Base-by-base conservation (phyloP, 1,139 yeast genomes). In the Fermentozyma sake region DNA sequence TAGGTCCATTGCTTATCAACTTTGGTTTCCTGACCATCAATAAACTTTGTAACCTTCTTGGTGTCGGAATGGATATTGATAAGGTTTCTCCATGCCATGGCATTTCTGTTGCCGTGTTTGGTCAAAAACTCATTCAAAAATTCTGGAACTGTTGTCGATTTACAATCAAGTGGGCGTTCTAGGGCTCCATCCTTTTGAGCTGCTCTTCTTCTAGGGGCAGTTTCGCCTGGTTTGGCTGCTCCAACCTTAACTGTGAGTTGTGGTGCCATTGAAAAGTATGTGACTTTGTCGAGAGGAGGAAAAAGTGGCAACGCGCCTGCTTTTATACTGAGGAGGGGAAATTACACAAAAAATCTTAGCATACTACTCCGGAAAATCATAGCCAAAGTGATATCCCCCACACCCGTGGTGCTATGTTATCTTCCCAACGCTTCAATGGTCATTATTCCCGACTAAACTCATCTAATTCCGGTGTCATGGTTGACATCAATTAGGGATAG, bases 241-340 rank as follows among this genome's bases (percentile, higher is more conserved):
- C 94, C 95, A 19, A 84, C 93, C 20, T 79, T 77, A 20, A 83
- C 89, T n/a, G n/a, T n/a, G n/a, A n/a, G n/a, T n/a, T n/a, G n/a
- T n/a, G n/a, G n/a, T n/a, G n/a, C n/a, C n/a, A n/a, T n/a, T n/a
- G n/a, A n/a, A n/a, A n/a, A n/a, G n/a, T n/a, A n/a, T n/a, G n/a
- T n/a, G n/a, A n/a, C n/a, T n/a, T n/a, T n/a, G n/a, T n/a, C n/a
- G n/a, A n/a, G n/a, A n/a, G n/a, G n/a, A n/a, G n/a, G n/a, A n/a
- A n/a, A n/a, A n/a, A n/a, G n/a, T n/a, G n/a, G n/a, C n/a, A n/a
- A n/a, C n/a, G n/a, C n/a, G n/a, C n/a, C n/a, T n/a, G n/a, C n/a
- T n/a, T n/a, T n/a, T n/a, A n/a, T n/a, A n/a, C n/a, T n/a, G n/a
- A n/a, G n/a, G n/a, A n/a, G n/a, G n/a, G n/a, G n/a, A n/a, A n/a